These are phyloP conservation scores for Glutinoglossum americanum DNA, from an alignment of 495 filamentous ascomycete species.

Conservation along the genomic window DNA sequence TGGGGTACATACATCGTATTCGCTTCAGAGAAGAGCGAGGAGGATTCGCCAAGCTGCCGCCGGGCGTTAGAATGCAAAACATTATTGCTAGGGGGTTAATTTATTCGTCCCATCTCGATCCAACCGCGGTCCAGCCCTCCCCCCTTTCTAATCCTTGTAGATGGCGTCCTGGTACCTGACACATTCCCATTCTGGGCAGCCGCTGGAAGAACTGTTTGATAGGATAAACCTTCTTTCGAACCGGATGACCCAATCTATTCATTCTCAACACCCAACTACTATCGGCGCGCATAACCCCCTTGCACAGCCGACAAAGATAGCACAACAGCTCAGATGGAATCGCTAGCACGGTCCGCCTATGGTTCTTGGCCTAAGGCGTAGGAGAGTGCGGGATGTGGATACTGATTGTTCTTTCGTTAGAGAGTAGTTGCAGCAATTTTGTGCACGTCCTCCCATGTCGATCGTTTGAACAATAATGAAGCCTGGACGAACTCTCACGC, in stretches of 20 bases:
- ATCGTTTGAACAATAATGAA: background rate
- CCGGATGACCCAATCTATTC: background rate
- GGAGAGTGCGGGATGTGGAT: background rate
- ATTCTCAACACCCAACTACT: background rate
- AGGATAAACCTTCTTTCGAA: no score
- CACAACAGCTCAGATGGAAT: background rate
- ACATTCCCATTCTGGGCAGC: background rate
- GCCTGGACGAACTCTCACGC: background rate
- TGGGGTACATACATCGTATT: no score
- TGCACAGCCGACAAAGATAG: background rate
- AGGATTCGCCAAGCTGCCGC: no score
- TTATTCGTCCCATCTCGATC: no score
- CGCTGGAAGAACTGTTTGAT: background rate
- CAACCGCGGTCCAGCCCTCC: background rate
- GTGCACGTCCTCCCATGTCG: background rate
- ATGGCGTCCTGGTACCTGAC: background rate
- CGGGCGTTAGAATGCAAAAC: no score
- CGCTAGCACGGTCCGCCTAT: background rate
- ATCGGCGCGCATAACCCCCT: background rate
- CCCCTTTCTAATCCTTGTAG: background rate
- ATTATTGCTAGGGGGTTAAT: no score
- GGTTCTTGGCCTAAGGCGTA: background rate
- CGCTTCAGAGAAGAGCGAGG: no score
- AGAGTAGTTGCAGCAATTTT: background rate
- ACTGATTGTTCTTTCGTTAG: background rate